phyloP scores from a whole-genome alignment of 306 rosid genomes.

The Gleditsia sinensis region DNA sequence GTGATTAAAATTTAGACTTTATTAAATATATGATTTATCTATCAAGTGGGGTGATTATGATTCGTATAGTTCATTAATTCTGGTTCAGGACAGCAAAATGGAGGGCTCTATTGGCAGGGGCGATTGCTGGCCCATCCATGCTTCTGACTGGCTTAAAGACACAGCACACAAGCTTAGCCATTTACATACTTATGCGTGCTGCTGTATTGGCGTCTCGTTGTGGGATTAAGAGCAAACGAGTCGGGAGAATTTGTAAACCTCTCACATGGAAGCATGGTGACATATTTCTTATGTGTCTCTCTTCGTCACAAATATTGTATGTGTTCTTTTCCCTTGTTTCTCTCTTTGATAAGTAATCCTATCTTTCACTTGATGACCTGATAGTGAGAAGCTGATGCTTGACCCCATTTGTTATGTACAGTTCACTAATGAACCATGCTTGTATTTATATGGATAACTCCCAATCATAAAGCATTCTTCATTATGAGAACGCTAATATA shows the following conservation, averaged over 20 bases:
- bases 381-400: neutral
- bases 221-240: conserved; percentile 72
- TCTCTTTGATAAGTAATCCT: neutral
- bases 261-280: conserved; percentile 76
- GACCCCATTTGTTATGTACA: neutral
- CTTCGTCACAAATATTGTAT: conserved; percentile 71
- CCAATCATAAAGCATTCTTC: neutral
- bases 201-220: conserved; percentile 71
- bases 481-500: neutral
- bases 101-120: conserved; percentile 73
- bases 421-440: neutral
- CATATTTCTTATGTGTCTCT: conserved; percentile 72
- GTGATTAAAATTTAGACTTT: neutral
- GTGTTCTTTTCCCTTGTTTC: conserved; percentile 5
- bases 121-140: conserved; percentile 69
- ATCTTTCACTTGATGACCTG: neutral
- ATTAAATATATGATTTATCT: neutral
- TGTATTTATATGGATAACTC: neutral
- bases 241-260: conserved; percentile 69
- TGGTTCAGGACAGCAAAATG: conserved; percentile 73
- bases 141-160: conserved; percentile 63
- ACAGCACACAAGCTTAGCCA: conserved; percentile 65
- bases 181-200: conserved; percentile 71
- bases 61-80: conserved; percentile 13
- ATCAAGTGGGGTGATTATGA: conserved; percentile 22